phyloP scores from a whole-genome alignment of 345 rosid species.

The Eucalyptus erythrocorys region DNA sequence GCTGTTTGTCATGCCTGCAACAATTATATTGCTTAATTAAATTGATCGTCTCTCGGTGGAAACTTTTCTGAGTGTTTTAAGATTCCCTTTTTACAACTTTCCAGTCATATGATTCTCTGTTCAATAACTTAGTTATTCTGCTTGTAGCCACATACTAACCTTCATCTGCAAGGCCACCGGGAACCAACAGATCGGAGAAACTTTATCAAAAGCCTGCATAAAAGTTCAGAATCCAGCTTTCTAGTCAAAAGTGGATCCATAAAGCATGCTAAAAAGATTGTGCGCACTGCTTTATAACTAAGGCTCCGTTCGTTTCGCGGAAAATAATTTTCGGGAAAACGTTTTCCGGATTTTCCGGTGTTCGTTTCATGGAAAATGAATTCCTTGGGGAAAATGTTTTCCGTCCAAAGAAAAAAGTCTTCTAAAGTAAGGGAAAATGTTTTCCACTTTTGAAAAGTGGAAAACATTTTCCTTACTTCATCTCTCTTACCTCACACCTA shows the following conservation, averaged over 20 bases:
- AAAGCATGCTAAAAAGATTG: not conserved
- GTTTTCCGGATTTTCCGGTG: no score
- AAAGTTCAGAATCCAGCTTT: not conserved
- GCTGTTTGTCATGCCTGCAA: not conserved
- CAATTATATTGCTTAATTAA: not conserved
- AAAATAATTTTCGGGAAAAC: no score
- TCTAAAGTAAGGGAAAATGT: no score
- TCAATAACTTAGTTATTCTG: not conserved
- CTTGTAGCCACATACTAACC: not conserved
- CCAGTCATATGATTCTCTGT: not conserved
- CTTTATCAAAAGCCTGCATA: not conserved
- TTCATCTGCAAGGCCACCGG: not conserved
- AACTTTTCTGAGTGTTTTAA: not conserved
- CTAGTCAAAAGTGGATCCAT: not conserved
- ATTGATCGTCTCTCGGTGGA: not conserved
- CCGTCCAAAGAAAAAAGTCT: no score
- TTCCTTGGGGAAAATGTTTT: no score
- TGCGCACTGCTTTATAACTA: not conserved
- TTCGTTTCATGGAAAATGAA: no score
- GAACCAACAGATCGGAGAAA: not conserved
- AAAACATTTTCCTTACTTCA: no score
- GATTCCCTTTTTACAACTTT: not conserved
- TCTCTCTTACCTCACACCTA: no score
- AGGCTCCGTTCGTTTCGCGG: no score
- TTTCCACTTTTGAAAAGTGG: no score